Base-by-base conservation (phyloP, 2,329 filamentous ascomycete species). In the Ambrosiella beaveri region DNA sequence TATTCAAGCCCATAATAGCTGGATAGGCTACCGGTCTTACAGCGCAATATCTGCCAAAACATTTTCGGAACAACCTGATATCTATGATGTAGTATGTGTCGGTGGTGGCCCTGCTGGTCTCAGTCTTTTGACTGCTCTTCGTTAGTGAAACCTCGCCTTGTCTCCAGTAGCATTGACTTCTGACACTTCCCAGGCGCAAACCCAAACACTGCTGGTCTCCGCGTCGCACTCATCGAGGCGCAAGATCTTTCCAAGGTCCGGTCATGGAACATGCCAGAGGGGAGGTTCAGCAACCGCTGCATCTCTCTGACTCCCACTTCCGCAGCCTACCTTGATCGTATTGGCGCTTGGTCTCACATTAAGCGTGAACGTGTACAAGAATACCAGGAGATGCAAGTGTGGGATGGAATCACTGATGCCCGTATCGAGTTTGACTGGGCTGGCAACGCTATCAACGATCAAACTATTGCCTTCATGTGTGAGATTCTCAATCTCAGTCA, bases 331-430 rank as follows among this genome's bases (percentile, higher is more conserved):
- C 77, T 97, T 62, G 77, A 87, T 66, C 74, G 78, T 3, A 93
- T 95, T 61, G 93, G 91, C 40, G 89, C 85, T 54, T 97, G 91
- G 93, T 67, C 75, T 6, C 82, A 94, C 66, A 74, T 96, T 61
- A 78, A 86, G 63, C 72, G 75, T 47, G 74, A 80, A 5, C 81
- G 93, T 38, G 80, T 93, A 39, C 90, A 96, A 72, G 79, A 83
- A 0, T 98, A 96, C 69, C 84, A 94, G 61, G 86, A 91, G 65
- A 98, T 98, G 93, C 86, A 95, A 69, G 93, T 97, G 38, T 98
- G 94, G 93, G 93, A 98, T 69, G 94, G 91, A 62, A 81, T 95
- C 59, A 87, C 86, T 45, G 89, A 82, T 60, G 87, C 89, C 40
- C 81, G 84, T 64, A 93, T 98, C 68, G 85, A 88, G 64, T 98